Evolutionary conservation across 2,329 filamentous ascomycete species (phyloP), one percentile per base, ranked within the genome.

Genomic region (Aspergillus carbonarius): DNA sequence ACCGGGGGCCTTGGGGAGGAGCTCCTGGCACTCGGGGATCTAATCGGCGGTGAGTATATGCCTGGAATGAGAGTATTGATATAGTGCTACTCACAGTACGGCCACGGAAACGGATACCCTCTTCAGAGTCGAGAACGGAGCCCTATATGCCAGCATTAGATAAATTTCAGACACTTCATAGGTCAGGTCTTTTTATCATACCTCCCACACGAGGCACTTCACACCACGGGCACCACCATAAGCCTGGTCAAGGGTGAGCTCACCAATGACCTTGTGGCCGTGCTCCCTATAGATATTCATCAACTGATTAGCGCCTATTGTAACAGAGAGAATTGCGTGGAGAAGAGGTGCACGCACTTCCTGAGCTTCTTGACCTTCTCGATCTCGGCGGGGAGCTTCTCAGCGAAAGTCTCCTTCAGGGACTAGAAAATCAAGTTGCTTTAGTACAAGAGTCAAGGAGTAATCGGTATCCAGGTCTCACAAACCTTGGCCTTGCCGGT

Each of bases 211-310:
- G 63, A 99, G 89, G 70, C 89, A 89, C 88, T 98, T 99, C 83
- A 99, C 96, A 75, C 95, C 93, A 84, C 95, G 93, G 75, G 95
- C 95, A 88, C 95, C 95, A 78, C 95, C 95, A 79, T 98, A 99
- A 77, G 96, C 95, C 84, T 99, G 95, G 85, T 98, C 95, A 68
- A 99, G 91, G 63, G 95, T 99, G 78, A 99, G 92, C 86, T 98
- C 92, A 79, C 95, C 93, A 70, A 99, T 78, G 73, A 98, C 91
- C 84, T 93, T 98, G 85, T 85, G 91, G 78, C 95, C 95, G 79
- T 96, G 87, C 76, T 96, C 93, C 83, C 92, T 96, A 70, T 72
- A 60, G 74, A 53, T 25, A 61, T 61, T 58, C 53, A 57, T 50
- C 49, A 50, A 51, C 59, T 59, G 47, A 54, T 71, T 56, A 70